Percentiles rank a stretch among this genome's conserved stretches.
Conservation (phyloP, 2,329 filamentous ascomycete genomes). For the Aureobasidium sp. region DNA sequence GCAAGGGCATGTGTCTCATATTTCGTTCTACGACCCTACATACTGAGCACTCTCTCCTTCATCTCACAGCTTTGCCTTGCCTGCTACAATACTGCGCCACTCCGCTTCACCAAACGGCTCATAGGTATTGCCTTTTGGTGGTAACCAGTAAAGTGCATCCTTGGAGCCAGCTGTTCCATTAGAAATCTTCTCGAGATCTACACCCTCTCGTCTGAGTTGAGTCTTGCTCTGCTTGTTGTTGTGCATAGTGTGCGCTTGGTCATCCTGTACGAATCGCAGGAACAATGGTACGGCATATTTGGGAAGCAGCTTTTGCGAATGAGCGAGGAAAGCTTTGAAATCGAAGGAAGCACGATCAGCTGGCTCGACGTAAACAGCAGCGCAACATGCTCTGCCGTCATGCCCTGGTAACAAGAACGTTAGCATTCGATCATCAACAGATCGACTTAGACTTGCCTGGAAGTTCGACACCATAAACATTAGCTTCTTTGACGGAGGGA, state of each 20-base stretch:
- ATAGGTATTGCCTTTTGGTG: constrained; percentile 42
- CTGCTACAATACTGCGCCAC: constrained; percentile 45
- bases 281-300: constrained; percentile 70
- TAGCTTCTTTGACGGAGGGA: constrained; percentile 37
- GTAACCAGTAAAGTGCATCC: constrained; percentile 44
- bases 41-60: not conserved
- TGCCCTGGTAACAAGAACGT: constrained; percentile 19
- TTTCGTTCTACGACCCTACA: not conserved
- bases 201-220: constrained; percentile 57
- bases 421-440: not conserved
- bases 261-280: constrained; percentile 49
- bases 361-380: constrained; percentile 49
- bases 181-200: constrained; percentile 45
- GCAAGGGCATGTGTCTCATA: not conserved
- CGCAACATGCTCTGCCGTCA: constrained; percentile 45
- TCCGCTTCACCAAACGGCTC: constrained; percentile 49
- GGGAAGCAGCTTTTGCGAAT: constrained; percentile 53
- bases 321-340: constrained; percentile 50
- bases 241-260: constrained; percentile 46
- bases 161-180: constrained; percentile 34
- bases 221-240: constrained; percentile 79
- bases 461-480: constrained; percentile 41
- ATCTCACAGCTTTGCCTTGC: constrained; percentile 13
- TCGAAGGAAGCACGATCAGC: constrained; percentile 42
- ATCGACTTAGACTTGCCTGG: constrained; percentile 20